Base-by-base conservation (phyloP, 192 early-diverging fungal genomes). In the Backusella mclennaniae region DNA sequence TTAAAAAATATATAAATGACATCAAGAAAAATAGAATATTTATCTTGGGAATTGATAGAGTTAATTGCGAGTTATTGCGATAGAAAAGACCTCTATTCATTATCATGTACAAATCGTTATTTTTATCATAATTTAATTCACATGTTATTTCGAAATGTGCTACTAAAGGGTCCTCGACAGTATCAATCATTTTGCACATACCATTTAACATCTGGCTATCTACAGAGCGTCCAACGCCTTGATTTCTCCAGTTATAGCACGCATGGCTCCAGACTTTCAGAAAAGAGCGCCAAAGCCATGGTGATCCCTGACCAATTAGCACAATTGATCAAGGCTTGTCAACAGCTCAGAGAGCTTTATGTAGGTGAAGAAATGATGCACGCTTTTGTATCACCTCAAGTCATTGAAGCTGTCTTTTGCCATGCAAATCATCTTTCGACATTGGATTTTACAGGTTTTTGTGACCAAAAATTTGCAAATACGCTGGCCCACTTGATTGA, bases 181-280 rank as follows among this genome's bases (percentile, higher is more conserved):
- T 74, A 74, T 23, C 39, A 66, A 7, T 33, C 73, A 5, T 74
- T 74, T 41, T 63, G 26, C 3, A 3, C 9, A 63, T 11, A 63
- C 23, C 56, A 63, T 29, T 29, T 63, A 8, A 63, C 23, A 29
- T 63, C 56, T 63, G 56, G 56, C 56, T 63, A 63, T 12, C n/a
- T 63, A 7, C 23, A 63, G 3, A 29, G 56, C n/a, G 71, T 78
- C 1, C 39, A 67, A 0, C 41, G 71, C 11, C 71, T 78, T 0
- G 77, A 78, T 35, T 41, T 78, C 6, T 73, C 71, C 6, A 70
- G 71, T 19, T 78, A 78, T 19, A 78, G 66, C 0, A 78, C 44
- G 0, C 66, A 59, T 44, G 77, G 77, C 44, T 67, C 44, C 23
- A 41, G 77, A 0, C 53, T 35, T 31, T 67, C 63, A 9, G 71